Percentiles rank a stretch among this genome's conserved stretches.
Evolutionary conservation across 768 basidiomycete genomes (phyloP).

Genomic region (Naganishia vishniacii): DNA sequence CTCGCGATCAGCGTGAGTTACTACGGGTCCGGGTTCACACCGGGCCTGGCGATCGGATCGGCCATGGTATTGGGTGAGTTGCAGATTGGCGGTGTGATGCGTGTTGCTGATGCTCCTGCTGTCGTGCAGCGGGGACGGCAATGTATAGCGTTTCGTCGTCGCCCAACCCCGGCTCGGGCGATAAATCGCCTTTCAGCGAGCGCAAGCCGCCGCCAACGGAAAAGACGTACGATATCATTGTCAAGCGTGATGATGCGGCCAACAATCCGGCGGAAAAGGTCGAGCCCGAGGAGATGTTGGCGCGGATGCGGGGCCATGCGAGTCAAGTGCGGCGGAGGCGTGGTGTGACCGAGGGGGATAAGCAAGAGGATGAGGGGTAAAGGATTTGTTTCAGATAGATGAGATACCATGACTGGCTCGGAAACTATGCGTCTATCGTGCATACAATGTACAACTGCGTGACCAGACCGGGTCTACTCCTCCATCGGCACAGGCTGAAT

Average conservation of each 20-base stretch:
- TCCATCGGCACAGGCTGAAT: slow-evolving; percentile 21
- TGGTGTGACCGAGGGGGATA: neutral
- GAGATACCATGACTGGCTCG: no score
- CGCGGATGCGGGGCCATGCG: slow-evolving; percentile 6
- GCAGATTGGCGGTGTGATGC: neutral
- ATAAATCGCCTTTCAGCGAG: no score
- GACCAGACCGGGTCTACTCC: neutral
- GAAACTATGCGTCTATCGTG: neutral
- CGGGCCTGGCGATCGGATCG: slow-evolving; percentile 62
- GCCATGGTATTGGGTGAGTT: slow-evolving; percentile 60
- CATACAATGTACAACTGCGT: neutral
- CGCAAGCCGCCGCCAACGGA: neutral
- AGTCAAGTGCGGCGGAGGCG: neutral
- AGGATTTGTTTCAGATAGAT: no score
- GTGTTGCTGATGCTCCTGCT: neutral
- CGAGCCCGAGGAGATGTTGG: slow-evolving; percentile 11
- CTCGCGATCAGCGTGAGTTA: slow-evolving; percentile 78
- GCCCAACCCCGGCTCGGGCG: neutral
- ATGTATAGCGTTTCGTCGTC: slow-evolving; percentile 17
- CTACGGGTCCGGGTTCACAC: slow-evolving; percentile 70
- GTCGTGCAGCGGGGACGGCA: slow-evolving; percentile 9
- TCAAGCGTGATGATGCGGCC: slow-evolving; percentile 10
- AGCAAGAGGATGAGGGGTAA: neutral
- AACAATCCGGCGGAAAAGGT: slow-evolving; percentile 16
- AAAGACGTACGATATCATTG: slow-evolving; percentile 1